phyloP scores from a whole-genome alignment of 257 asterid genomes.

The Jacaranda copaia region DNA sequence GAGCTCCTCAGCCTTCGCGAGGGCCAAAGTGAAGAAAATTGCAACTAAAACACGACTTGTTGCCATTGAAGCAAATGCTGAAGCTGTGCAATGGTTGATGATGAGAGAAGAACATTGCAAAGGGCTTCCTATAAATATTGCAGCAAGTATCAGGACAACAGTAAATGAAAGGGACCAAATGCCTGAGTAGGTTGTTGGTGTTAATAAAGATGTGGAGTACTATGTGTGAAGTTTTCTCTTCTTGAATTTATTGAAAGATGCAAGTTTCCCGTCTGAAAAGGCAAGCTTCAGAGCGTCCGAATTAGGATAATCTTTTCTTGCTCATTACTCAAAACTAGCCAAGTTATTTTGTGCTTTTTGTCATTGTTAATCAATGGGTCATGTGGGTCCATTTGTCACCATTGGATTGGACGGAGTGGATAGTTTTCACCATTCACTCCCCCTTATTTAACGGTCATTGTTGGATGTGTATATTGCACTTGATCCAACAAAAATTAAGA shows the following conservation, averaged over 20 bases:
- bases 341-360: no score
- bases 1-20: constrained; percentile 39
- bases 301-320: no score
- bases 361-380: no score
- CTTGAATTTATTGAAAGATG: constrained; percentile 35
- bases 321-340: no score
- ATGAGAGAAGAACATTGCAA: constrained; percentile 19
- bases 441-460: no score
- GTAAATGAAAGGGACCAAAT: constrained; percentile 61
- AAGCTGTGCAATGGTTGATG: background rate
- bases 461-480: no score
- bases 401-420: no score
- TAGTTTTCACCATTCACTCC: no score
- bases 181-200: constrained; percentile 66
- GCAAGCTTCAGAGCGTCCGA: no score
- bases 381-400: no score
- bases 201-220: constrained; percentile 36
- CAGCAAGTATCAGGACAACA: constrained; percentile 4
- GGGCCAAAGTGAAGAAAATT: constrained; percentile 52
- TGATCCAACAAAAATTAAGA: no score
- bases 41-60: constrained; percentile 29
- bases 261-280: background rate
- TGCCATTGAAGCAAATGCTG: constrained; percentile 49
- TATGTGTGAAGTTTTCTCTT: constrained; percentile 2
- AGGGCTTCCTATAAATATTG: constrained; percentile 50